phyloP scores from a whole-genome alignment of 305 asterid genomes.

The Vinca major region DNA sequence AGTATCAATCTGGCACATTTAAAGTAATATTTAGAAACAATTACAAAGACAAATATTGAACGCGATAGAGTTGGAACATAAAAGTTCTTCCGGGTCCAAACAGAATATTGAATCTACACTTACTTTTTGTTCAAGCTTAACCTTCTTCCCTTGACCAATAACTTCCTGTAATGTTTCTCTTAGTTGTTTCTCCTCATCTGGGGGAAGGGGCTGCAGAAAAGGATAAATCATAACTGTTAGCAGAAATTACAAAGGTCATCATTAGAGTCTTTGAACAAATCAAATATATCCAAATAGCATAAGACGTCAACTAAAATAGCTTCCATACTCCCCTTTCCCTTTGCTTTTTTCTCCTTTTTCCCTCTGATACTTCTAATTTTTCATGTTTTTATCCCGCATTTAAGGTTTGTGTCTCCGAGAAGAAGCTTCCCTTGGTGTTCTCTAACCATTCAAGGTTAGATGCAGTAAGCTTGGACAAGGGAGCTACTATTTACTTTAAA shows the following conservation, averaged over 20 bases:
- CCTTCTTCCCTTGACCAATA: constrained; percentile 72
- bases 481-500: too few relatives aligned
- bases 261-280: neutral
- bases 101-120: constrained; percentile 6
- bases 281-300: neutral
- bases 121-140: constrained; percentile 75
- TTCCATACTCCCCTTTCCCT: neutral
- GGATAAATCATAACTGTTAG: constrained; percentile 13
- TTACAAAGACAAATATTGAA: neutral
- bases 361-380: too few relatives aligned
- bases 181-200: constrained; percentile 84
- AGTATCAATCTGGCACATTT: constrained; percentile 60
- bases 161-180: constrained; percentile 68
- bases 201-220: constrained; percentile 58
- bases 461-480: too few relatives aligned
- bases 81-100: neutral
- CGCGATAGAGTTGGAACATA: neutral
- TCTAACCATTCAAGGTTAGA: too few relatives aligned
- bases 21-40: constrained; percentile 6
- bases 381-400: too few relatives aligned
- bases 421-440: neutral
- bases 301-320: neutral
- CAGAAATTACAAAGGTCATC: neutral
- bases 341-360: too few relatives aligned
- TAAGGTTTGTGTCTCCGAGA: neutral